Conservation (phyloP, 2,329 filamentous ascomycete genomes). For the Helicocarpus griseus region DNA sequence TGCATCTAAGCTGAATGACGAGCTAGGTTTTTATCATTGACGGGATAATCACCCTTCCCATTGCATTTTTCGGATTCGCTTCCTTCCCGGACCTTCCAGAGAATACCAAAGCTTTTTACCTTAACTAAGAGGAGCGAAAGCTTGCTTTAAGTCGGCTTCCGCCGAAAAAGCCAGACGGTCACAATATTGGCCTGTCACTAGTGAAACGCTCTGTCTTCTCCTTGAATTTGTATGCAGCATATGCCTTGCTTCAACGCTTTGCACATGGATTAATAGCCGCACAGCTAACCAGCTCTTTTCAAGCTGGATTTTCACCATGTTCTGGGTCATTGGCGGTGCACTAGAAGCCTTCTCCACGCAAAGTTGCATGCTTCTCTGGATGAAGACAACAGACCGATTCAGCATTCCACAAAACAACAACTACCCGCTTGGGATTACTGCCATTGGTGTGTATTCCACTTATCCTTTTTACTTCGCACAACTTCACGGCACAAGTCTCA, state of each 20-base stretch:
- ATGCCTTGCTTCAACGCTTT: too few species aligned
- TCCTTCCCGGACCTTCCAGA: conserved; percentile 28
- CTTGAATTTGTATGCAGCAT: conserved; percentile 27
- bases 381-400: conserved; percentile 37
- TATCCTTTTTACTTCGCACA: too few species aligned
- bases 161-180: conserved; percentile 9
- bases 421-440: conserved; percentile 43
- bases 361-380: conserved; percentile 42
- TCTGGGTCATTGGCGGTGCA: conserved; percentile 54
- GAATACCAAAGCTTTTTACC: conserved; percentile 23
- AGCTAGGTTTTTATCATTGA: conserved; percentile 24
- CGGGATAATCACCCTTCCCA: conserved; percentile 31
- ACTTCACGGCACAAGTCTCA: too few species aligned
- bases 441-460: conserved; percentile 31
- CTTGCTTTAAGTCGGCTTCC: conserved; percentile 22
- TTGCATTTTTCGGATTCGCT: conserved; percentile 32
- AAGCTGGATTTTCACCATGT: conserved; percentile 33
- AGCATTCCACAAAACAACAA: conserved; percentile 42
- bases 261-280: too few species aligned
- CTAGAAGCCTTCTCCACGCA: conserved; percentile 61
- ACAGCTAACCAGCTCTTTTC: conserved; percentile 12
- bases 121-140: conserved; percentile 17
- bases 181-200: conserved; percentile 14
- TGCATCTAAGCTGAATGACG: background rate
- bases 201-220: conserved; percentile 20